These are phyloP conservation scores for Hortiboletus campestris DNA, from an alignment of 768 basidiomycete species.

Conservation along the genomic window DNA sequence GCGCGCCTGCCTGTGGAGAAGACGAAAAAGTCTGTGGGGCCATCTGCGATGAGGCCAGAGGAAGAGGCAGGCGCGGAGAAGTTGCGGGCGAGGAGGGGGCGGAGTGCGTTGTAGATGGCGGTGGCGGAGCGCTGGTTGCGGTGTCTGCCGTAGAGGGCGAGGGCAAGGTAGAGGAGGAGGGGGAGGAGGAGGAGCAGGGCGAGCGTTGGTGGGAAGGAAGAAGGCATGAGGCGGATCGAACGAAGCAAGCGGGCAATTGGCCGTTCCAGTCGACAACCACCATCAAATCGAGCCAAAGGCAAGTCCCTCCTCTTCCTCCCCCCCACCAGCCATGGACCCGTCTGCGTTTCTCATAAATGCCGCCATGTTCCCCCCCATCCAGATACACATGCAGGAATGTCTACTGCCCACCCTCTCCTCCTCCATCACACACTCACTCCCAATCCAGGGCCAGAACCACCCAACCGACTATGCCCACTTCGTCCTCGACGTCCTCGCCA, in stretches of 20 bases:
- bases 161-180: slow-evolving; percentile 53
- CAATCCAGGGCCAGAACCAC: slow-evolving; percentile 31
- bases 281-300: slow-evolving; percentile 15
- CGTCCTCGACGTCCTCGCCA: slow-evolving; percentile 53
- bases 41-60: slow-evolving; percentile 59
- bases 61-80: slow-evolving; percentile 66
- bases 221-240: slow-evolving; percentile 5
- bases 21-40: slow-evolving; percentile 75
- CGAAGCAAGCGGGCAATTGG: too few species aligned
- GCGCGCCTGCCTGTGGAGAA: slow-evolving; percentile 87
- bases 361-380: slow-evolving; percentile 21
- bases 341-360: slow-evolving; percentile 15
- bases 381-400: slow-evolving; percentile 34
- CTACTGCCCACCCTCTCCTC: background rate
- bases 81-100: slow-evolving; percentile 59
- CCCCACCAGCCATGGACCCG: slow-evolving; percentile 25
- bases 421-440: background rate
- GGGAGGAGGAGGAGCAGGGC: slow-evolving; percentile 51
- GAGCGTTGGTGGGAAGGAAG: too few species aligned
- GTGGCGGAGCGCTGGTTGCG: slow-evolving; percentile 60
- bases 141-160: slow-evolving; percentile 59
- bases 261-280: slow-evolving; percentile 7
- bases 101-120: slow-evolving; percentile 63
- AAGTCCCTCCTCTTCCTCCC: slow-evolving; percentile 2
- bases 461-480: slow-evolving; percentile 63